A percentile compares a stretch with the other conserved stretches of the same genome.
These are phyloP conservation scores for Hyphodiscus hymeniophilus DNA, from an alignment of 495 filamentous ascomycete species.

Conservation along the genomic window DNA sequence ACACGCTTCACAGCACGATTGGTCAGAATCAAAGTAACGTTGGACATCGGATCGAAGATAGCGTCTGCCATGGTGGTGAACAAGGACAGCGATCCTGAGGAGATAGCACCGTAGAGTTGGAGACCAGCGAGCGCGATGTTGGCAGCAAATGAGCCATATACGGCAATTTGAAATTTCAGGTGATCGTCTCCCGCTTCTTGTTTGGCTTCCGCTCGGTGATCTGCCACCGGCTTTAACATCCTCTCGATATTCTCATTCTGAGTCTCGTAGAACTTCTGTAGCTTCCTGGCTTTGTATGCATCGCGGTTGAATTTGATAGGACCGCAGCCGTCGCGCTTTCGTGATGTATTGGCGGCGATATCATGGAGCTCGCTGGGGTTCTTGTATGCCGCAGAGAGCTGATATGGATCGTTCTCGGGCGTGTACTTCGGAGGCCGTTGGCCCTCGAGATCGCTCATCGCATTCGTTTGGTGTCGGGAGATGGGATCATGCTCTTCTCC, in stretches of 20 bases:
- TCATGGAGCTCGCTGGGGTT: constrained; percentile 64
- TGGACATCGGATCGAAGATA: constrained; percentile 90
- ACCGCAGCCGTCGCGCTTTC: constrained; percentile 51
- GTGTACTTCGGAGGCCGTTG: constrained; percentile 47
- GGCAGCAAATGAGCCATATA: constrained; percentile 80
- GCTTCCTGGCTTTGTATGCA: constrained; percentile 46
- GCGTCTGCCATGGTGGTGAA: constrained; percentile 98
- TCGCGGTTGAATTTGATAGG: constrained; percentile 32
- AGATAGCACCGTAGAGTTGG: constrained; percentile 82
- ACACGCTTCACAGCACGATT: constrained; percentile 84
- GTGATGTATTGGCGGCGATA: constrained; percentile 75
- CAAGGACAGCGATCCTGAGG: constrained; percentile 81
- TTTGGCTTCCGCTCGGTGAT: constrained; percentile 73
- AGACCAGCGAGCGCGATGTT: constrained; percentile 72
- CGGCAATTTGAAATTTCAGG: constrained; percentile 79
- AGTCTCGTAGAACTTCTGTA: constrained; percentile 78
- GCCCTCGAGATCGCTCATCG: constrained; percentile 53
- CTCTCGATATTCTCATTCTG: constrained; percentile 93
- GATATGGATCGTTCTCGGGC: constrained; percentile 67
- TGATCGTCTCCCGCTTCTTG: constrained; percentile 74
- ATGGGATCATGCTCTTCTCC: constrained; percentile 35
- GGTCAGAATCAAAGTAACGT: constrained; percentile 78
- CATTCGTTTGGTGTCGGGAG: constrained; percentile 32
- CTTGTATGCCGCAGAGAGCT: constrained; percentile 72
- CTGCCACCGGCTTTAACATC: constrained; percentile 86